Evolutionary conservation across 2,329 filamentous ascomycete species (phyloP).

Genomic region (Penicillium sp.): DNA sequence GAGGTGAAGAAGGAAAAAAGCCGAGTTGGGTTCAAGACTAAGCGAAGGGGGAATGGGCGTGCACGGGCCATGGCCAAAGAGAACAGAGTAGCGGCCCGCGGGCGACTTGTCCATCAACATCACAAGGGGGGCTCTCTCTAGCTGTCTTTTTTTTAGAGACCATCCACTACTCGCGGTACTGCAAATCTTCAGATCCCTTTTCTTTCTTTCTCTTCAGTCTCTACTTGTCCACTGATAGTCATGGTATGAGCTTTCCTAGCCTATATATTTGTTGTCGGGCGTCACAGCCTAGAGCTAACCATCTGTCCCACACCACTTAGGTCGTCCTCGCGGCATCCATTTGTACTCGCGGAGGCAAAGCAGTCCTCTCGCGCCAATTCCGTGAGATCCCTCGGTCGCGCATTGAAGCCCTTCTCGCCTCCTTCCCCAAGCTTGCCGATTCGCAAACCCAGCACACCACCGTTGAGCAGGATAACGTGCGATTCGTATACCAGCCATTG

Average conservation of each 20-base stretch:
- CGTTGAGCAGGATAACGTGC: constrained; percentile 98
- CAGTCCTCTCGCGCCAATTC: constrained; percentile 96
- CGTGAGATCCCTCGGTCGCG: constrained; percentile 95
- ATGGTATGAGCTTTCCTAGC: constrained; percentile 35
- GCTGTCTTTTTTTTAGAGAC: neutral
- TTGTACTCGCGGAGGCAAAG: constrained; percentile 97
- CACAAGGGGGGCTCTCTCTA: constrained; percentile 19
- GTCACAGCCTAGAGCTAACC: constrained; percentile 20
- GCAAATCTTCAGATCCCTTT: neutral
- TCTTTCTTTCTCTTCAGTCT: neutral
- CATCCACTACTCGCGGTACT: neutral
- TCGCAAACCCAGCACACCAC: constrained; percentile 96
- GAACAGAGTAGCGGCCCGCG: constrained; percentile 46
- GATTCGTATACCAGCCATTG: constrained; percentile 97
- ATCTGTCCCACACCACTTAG: constrained; percentile 53
- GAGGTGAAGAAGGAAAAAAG: constrained; percentile 16
- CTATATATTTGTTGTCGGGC: constrained; percentile 1
- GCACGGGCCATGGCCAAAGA: constrained; percentile 44
- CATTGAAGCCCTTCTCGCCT: constrained; percentile 93
- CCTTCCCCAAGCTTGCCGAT: constrained; percentile 96
- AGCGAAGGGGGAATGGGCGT: constrained; percentile 41
- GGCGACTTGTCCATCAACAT: constrained; percentile 27
- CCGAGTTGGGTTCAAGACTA: constrained; percentile 30
- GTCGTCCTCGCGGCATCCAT: constrained; percentile 98
- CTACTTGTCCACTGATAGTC: constrained; percentile 5